Conservation (phyloP, 1,284 basidiomycete genomes). For the Peniophora sp. region DNA sequence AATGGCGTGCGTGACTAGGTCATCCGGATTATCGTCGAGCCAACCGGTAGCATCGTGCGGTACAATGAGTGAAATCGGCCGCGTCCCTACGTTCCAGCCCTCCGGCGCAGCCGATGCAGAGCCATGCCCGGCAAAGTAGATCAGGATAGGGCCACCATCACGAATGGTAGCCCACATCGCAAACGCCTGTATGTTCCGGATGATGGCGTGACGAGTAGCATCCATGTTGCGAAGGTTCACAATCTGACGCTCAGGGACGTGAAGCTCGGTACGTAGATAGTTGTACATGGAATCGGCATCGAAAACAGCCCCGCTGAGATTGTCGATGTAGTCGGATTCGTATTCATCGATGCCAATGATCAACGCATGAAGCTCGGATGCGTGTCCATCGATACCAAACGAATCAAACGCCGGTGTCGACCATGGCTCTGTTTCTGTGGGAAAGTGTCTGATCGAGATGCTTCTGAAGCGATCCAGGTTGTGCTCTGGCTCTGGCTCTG, state of each 20-base stretch:
- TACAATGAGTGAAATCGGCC: neutral
- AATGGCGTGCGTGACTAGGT: neutral
- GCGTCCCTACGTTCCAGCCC: neutral
- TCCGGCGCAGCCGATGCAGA: neutral
- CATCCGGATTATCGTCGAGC: neutral
- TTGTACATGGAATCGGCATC: constrained; percentile 16
- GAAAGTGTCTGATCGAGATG: too few species aligned
- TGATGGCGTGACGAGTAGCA: constrained; percentile 24
- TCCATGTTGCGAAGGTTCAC: constrained; percentile 21
- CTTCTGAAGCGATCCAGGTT: too few species aligned
- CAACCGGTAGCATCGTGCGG: neutral
- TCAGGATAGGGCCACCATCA: constrained; percentile 21
- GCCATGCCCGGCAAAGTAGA: constrained; percentile 30
- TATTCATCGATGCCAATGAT: constrained; percentile 1
- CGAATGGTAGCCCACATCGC: constrained; percentile 16
- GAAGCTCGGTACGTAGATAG: constrained; percentile 6
- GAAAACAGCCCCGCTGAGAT: constrained; percentile 20
- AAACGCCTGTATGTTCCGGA: constrained; percentile 20
- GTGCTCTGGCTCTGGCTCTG: too few species aligned
- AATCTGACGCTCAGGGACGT: constrained; percentile 22
- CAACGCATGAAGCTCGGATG: neutral
- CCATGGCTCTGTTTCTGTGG: too few species aligned
- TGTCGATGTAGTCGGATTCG: neutral
- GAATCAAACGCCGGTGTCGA: too few species aligned
- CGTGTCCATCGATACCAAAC: too few species aligned